Conservation (phyloP, 176 grass and related monocot species). For the Rhynchospora tenuis region DNA sequence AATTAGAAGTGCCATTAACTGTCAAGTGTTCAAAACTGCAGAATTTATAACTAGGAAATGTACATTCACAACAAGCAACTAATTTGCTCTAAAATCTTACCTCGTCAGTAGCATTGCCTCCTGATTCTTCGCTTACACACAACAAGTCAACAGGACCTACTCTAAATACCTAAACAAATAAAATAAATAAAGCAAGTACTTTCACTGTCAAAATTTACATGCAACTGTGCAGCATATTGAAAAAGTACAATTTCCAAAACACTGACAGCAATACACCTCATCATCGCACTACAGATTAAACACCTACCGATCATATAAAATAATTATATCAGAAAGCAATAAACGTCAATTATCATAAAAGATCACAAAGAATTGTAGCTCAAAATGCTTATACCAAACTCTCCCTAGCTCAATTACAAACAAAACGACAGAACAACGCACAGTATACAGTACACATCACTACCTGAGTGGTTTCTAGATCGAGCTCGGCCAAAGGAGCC, state of each 20-base stretch:
- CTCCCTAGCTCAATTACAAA: background rate
- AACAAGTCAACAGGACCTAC: conserved; percentile 60
- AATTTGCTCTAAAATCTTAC: conserved; percentile 24
- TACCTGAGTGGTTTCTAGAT: conserved; percentile 73
- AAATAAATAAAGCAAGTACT: background rate
- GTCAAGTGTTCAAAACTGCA: background rate
- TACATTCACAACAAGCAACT: background rate
- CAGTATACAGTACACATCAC: background rate
- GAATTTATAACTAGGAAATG: background rate
- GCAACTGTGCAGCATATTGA: background rate
- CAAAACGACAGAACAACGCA: background rate
- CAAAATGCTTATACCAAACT: background rate
- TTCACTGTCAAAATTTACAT: background rate
- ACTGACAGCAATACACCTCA: background rate
- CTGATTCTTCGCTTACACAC: conserved; percentile 53
- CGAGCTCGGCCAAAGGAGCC: conserved; percentile 31
- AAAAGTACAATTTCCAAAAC: background rate
- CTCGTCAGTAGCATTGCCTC: conserved; percentile 47
- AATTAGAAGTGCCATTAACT: background rate
- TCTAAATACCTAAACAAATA: conserved; percentile 56
- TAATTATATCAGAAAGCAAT: background rate
- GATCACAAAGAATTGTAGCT: background rate
- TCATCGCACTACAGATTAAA: background rate
- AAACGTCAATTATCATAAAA: background rate
- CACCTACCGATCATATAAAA: background rate